Evolutionary conservation across 2,329 filamentous ascomycete genomes (phyloP), one percentile per base, ranked within the genome.

Genomic region (Colletotrichum ledebouriae): DNA sequence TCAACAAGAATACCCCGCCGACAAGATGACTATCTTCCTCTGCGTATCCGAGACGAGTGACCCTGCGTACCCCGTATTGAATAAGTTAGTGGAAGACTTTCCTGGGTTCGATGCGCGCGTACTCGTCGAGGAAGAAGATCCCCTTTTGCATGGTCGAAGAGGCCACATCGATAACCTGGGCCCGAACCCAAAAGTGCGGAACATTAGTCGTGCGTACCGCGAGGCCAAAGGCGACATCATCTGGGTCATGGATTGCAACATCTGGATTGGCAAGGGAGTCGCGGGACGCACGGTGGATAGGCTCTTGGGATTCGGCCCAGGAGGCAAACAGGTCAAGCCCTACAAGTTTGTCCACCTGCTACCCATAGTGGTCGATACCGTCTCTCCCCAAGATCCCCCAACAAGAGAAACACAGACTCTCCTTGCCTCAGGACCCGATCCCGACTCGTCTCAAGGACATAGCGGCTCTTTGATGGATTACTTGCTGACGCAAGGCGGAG

Each of bases 131-230:
- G 88, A 92, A 57, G 92, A 97, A 68, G 94, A 97, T 76, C 89
- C 92, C 0, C 78, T 89, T 34, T 82, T 97, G 9, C 86, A 88
- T 60, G 86, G 85, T 34, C 74, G 82, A 37, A 78, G 80, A 11
- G 85, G 84, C 60, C 79, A 84, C 53, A 74, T 80, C 57, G 80
- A 86, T 70, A 85, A 88, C 64, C 85, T 98, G 64, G 97, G 97
- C 0, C 96, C 96, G 1, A 99, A 99, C 75, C 96, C 96, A n/a
- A 99, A 99, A 83, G 97, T 99, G 73, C 87, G 96, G 58, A 99
- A 99, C 78, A 93, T 98, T 85, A 98, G 94, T 77, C 88, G 94
- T 49, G 94, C 94, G 2, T 99, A 98, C 76, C 85, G 94, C 33
- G 94, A 98, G 76, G 93, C 94, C 2, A 90, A 91, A 71, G 91